phyloP scores from a whole-genome alignment of 371 early-diverging fungal species.

The Saksenaea vasiformis region DNA sequence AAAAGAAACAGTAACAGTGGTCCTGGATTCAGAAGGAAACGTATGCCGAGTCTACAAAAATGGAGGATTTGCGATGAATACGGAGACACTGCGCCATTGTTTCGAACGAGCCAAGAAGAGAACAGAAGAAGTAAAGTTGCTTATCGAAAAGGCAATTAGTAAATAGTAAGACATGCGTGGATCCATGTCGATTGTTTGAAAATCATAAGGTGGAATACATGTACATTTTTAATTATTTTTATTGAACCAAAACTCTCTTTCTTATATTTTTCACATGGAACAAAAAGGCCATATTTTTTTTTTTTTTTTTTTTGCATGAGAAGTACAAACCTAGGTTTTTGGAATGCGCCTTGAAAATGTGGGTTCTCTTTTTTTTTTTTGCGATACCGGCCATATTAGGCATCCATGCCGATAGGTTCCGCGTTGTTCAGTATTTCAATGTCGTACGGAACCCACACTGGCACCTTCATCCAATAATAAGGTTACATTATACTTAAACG shows the following conservation, averaged over 20 bases:
- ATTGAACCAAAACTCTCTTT: not conserved
- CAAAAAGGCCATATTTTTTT: not conserved
- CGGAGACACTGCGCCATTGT: conserved; percentile 40
- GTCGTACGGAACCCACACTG: not conserved
- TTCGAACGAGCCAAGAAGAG: conserved; percentile 48
- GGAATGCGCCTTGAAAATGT: too few relatives aligned
- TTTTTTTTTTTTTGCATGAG: not conserved
- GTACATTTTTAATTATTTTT: not conserved
- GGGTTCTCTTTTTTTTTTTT: not conserved
- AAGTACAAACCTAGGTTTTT: too few relatives aligned
- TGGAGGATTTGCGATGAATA: conserved; percentile 48
- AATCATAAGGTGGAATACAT: not conserved
- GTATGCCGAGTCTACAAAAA: conserved; percentile 56
- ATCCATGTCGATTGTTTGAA: not conserved
- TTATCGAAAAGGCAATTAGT: conserved; percentile 12
- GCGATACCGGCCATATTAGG: not conserved
- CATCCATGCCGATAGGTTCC: conserved; percentile 2
- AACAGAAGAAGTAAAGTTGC: conserved; percentile 34
- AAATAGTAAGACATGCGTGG: not conserved
- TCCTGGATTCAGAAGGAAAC: conserved; percentile 60
- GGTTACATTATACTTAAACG: too few relatives aligned
- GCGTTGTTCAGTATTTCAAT: not conserved
- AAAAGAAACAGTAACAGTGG: conserved; percentile 59
- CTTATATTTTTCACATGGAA: not conserved
- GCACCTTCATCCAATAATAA: too few relatives aligned